Evolutionary conservation across 2,329 filamentous ascomycete genomes (phyloP).

Genomic region (Chaetoscypha palmicola): DNA sequence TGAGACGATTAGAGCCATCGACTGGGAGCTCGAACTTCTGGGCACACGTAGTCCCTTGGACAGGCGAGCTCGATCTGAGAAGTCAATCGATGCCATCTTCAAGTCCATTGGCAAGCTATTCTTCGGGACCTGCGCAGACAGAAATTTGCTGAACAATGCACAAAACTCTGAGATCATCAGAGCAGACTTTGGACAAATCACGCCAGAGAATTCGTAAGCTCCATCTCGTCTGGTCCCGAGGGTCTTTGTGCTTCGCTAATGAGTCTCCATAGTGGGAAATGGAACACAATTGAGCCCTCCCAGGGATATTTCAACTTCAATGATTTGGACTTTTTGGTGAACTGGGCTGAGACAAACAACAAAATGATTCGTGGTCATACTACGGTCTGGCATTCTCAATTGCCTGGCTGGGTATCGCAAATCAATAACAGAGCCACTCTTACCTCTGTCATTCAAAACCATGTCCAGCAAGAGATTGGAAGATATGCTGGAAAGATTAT

Average conservation of each 20-base stretch:
- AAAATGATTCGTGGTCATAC: constrained; percentile 58
- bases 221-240: too few species aligned
- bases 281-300: constrained; percentile 7
- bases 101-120: constrained; percentile 58
- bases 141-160: constrained; percentile 40
- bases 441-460: constrained; percentile 48
- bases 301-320: constrained; percentile 27
- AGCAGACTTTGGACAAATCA: constrained; percentile 56
- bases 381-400: constrained; percentile 55
- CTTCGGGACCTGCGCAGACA: constrained; percentile 51
- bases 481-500: constrained; percentile 57
- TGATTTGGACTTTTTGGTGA: constrained; percentile 8
- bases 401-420: constrained; percentile 49
- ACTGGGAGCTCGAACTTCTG: constrained; percentile 16
- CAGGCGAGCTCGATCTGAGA: constrained; percentile 5
- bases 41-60: constrained; percentile 5
- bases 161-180: constrained; percentile 45
- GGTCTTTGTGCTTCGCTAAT: too few species aligned
- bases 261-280: constrained; percentile 10
- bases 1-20: constrained; percentile 8
- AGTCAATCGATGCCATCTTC: constrained; percentile 47
- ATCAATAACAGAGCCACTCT: constrained; percentile 46
- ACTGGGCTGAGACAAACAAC: constrained; percentile 41
- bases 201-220: constrained; percentile 51
- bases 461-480: constrained; percentile 49